These are phyloP conservation scores for Phytophthora quininea DNA, from an alignment of 352 stramenopile genomes.

Conservation along the genomic window DNA sequence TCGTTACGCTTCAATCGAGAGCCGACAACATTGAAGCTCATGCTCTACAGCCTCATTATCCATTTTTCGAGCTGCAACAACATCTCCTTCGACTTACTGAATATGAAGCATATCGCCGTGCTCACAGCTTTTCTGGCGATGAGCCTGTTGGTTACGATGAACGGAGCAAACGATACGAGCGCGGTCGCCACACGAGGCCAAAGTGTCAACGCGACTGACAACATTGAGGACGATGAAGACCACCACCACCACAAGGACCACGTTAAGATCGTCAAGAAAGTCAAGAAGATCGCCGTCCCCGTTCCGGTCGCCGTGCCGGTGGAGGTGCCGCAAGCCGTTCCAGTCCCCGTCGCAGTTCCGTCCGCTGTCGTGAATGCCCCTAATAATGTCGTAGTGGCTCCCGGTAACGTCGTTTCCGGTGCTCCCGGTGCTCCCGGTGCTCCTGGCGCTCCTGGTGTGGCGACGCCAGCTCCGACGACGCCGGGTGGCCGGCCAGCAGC, in stretches of 20 bases:
- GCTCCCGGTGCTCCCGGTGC: background rate
- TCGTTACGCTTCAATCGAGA: background rate
- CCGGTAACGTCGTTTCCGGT: slow-evolving; percentile 12
- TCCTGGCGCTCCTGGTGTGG: slow-evolving; percentile 5
- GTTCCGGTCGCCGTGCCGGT: slow-evolving; percentile 20
- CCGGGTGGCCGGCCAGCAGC: slow-evolving; percentile 12
- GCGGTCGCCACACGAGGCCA: slow-evolving; percentile 7
- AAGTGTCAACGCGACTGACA: slow-evolving; percentile 7
- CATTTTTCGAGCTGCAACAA: slow-evolving; percentile 2
- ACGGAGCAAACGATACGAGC: slow-evolving; percentile 8
- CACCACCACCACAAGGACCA: slow-evolving; percentile 11
- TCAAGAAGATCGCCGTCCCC: slow-evolving; percentile 43
- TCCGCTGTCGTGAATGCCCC: slow-evolving; percentile 31
- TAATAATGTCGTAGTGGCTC: slow-evolving; percentile 26
- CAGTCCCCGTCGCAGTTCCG: slow-evolving; percentile 27
- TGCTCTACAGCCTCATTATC: background rate
- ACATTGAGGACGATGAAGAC: slow-evolving; percentile 16
- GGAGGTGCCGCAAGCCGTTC: slow-evolving; percentile 33
- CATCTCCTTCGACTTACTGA: background rate
- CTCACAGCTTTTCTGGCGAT: slow-evolving; percentile 22
- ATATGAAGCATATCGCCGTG: slow-evolving; percentile 21
- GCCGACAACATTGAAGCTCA: background rate
- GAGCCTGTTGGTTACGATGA: slow-evolving; percentile 13
- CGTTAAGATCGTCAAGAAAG: slow-evolving; percentile 26
- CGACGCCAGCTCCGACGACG: slow-evolving; percentile 28